Evolutionary conservation across 2,329 filamentous ascomycete species (phyloP), one percentile per base, ranked within the genome.

Genomic region (Fusarium humuli): DNA sequence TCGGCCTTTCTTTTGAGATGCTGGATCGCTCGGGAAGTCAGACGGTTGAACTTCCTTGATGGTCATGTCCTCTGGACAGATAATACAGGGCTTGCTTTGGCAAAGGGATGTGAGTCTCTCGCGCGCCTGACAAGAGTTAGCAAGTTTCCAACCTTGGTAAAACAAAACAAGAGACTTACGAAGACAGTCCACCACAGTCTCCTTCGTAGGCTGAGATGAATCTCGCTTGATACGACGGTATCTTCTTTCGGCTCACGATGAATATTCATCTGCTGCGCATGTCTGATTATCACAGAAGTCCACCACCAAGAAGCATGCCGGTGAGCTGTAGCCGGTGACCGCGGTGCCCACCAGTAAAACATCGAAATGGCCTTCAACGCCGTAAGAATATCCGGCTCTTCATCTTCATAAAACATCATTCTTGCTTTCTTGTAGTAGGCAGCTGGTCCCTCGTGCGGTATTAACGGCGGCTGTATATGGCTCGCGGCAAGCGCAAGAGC

Each of bases 261-360:
- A 9, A 83, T 73, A 40, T 81, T 81, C 73, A 83, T 79, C 58
- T 84, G 81, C 57, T 84, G 82, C 3, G 80, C 81, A 59, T 82
- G 80, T 14, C 82, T 72, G 22, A 84, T 82, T 16, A 81, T 76
- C 6, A 83, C 78, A 4, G 79, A 80, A 0, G 81, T 83, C 82
- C 82, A 83, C 82, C 82, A 83, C 81, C 81, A 83, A 23, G 79
- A 80, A 3, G 80, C 78, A 65, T 83, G 78, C 3, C 79, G 76
- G 50, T 81, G 79, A 5, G 81, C 79, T 3, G 76, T 77, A 3
- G 79, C 77, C 1, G 82, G 81, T 34, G 78, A 73, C 0, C 78
- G 73, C 9, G 82, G 80, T 5, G 80, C 79, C 81, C 81, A 83
- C 82, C 82, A 83, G 72, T 83, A 83, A 40, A 83, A 82, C 3